Conservation (phyloP, 2,329 filamentous ascomycete genomes). For the Penicillium sp. region DNA sequence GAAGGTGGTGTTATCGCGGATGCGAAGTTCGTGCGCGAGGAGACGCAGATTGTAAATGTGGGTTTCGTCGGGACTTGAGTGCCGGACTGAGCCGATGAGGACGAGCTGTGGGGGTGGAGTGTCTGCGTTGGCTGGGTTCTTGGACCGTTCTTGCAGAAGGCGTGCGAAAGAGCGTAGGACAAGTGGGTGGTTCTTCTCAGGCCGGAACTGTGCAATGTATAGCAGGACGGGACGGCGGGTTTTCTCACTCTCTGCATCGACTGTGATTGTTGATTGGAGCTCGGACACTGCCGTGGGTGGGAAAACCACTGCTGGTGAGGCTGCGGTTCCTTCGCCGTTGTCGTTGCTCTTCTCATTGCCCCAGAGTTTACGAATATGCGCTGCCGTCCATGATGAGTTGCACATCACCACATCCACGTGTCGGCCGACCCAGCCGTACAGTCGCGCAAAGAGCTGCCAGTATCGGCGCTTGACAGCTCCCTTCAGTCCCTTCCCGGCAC, state of each 20-base stretch:
- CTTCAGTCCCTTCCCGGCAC: conserved; percentile 66
- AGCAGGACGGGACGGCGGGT: conserved; percentile 67
- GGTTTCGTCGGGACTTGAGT: conserved; percentile 50
- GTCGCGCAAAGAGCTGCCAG: conserved; percentile 75
- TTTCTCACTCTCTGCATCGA: conserved; percentile 64
- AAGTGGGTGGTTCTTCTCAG: conserved; percentile 91
- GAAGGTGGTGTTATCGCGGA: conserved; percentile 81
- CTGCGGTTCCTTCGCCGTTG: conserved; percentile 34
- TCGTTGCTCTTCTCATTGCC: conserved; percentile 46
- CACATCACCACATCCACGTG: conserved; percentile 94
- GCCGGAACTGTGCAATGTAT: conserved; percentile 95
- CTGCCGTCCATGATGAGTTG: conserved; percentile 91
- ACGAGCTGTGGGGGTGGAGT: conserved; percentile 59
- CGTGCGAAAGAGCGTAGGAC: conserved; percentile 78
- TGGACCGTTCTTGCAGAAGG: conserved; percentile 57
- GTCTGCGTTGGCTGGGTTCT: conserved; percentile 45
- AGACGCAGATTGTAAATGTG: conserved; percentile 81
- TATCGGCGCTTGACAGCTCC: conserved; percentile 72
- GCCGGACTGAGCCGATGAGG: conserved; percentile 86
- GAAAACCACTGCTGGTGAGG: conserved; percentile 63
- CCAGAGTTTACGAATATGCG: conserved; percentile 77
- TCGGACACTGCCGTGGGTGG: conserved; percentile 88
- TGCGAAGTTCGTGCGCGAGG: conserved; percentile 76
- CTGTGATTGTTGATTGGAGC: conserved; percentile 66
- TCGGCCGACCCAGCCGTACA: conserved; percentile 78